Base-by-base conservation (phyloP, 1,284 basidiomycete genomes). In the Termitomyces sp. region DNA sequence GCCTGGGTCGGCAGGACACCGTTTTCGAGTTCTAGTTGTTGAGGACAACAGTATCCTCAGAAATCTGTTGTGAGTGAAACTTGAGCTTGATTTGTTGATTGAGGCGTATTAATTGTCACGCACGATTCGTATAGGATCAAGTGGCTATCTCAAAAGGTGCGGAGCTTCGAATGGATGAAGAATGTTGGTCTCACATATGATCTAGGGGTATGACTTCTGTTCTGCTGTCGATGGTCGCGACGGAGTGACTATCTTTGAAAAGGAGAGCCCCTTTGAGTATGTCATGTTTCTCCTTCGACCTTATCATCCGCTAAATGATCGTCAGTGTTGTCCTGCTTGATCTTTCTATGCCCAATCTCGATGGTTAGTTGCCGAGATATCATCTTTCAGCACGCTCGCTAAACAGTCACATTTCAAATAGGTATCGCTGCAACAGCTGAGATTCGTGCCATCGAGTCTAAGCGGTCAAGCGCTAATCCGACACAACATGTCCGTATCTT, bases 261-360 rank as follows among this genome's bases (percentile, higher is more conserved):
- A 73, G 13, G 78, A 86, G 13, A 83, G 83, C 5, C 79, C 82
- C 54, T 86, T 93, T 65, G 81, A 94, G 91, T 93, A 66, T 61
- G 87, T 76, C 5, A 39, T 28, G 13, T 26, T 43, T 35, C 50
- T 33, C 39, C 35, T 39, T 40, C 43, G 42, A 18, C 18, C 13
- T 14, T 13, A 26, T 47, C 51, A 19, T 39, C 31, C 53, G 16
- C 26, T 42, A 26, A 33, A 34, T 30, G 54, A 52, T 42, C 50
- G 54, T 8, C 57, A 93, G 91, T 57, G 82, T 94, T 37, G 83
- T 94, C 38, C 77, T 96, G 21, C 75, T 97, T 62, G 94, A 97
- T 68, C 73, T 97, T 46, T 93, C 91, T 0, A 97, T 97, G 94
- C 94, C 93, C 0, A 71, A 93, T 19, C 80, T 97, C 56, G 93